Conservation (phyloP, 768 basidiomycete species). For the Hemileccinum impolitum region DNA sequence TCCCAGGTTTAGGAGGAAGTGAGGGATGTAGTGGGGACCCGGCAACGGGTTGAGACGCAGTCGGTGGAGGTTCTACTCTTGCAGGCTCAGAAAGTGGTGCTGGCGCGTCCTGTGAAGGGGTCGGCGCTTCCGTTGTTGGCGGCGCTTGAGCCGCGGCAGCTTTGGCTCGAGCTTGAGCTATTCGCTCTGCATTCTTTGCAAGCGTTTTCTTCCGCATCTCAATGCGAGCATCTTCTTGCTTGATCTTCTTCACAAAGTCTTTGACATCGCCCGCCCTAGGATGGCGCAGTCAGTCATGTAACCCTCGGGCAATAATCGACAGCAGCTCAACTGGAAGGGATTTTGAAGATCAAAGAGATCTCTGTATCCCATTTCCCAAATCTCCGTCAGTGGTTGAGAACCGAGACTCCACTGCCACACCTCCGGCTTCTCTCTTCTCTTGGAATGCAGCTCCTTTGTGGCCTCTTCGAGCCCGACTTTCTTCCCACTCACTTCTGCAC, state of each 20-base stretch:
- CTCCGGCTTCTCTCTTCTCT: conserved; percentile 53
- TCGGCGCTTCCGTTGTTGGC: conserved; percentile 18
- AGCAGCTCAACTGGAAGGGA: conserved; percentile 59
- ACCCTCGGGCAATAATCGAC: background rate
- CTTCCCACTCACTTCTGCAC: conserved; percentile 43
- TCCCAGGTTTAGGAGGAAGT: conserved; percentile 66
- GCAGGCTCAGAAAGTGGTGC: conserved; percentile 11
- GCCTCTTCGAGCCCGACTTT: conserved; percentile 61
- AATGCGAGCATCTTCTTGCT: conserved; percentile 62
- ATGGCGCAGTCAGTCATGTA: conserved; percentile 3
- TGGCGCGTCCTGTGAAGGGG: conserved; percentile 17
- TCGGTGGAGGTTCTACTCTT: conserved; percentile 17
- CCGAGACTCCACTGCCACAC: conserved; percentile 68
- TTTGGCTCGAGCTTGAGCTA: conserved; percentile 43
- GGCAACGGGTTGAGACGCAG: conserved; percentile 12
- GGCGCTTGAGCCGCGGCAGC: conserved; percentile 27
- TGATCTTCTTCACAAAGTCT: conserved; percentile 69
- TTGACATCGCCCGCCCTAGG: conserved; percentile 68
- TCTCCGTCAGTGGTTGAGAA: conserved; percentile 68
- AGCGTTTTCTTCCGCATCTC: conserved; percentile 45
- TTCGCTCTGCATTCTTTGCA: conserved; percentile 34
- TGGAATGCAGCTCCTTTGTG: conserved; percentile 48
- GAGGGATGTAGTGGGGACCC: conserved; percentile 61
- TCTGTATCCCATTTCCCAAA: conserved; percentile 81
- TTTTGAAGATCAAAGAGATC: conserved; percentile 59